Conservation (phyloP, 1,139 yeast species). For the Suhomyces chickasaworum region DNA sequence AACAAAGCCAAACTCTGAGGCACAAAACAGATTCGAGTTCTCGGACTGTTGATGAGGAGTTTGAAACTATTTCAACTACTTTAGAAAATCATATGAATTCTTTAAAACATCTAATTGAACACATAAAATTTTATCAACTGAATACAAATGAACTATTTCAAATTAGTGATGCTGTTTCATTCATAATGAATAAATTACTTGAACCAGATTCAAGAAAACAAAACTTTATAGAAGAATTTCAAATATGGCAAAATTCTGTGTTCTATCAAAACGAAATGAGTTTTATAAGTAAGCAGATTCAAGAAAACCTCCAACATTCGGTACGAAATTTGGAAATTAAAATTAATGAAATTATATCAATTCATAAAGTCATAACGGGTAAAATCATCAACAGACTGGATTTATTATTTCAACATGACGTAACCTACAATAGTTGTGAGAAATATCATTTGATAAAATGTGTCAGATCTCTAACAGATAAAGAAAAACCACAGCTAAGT, state of each 20-base stretch:
- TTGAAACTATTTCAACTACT: slow-evolving; percentile 29
- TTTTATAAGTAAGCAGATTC: slow-evolving; percentile 18
- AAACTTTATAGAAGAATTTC: slow-evolving; percentile 10
- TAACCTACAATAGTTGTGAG: slow-evolving; percentile 29
- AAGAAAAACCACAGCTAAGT: slow-evolving; percentile 33
- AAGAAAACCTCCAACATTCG: slow-evolving; percentile 14
- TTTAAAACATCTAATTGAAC: slow-evolving; percentile 24
- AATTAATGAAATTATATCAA: slow-evolving; percentile 22
- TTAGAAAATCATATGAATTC: slow-evolving; percentile 21
- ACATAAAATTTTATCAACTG: slow-evolving; percentile 19
- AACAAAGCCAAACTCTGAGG: neutral
- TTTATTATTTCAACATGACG: slow-evolving; percentile 41
- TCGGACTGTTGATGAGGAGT: slow-evolving; percentile 42
- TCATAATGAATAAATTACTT: slow-evolving; percentile 13
- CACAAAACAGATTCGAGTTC: slow-evolving; percentile 6
- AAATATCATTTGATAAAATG: slow-evolving; percentile 26
- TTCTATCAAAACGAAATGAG: slow-evolving; percentile 20
- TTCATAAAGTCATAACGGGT: slow-evolving; percentile 28
- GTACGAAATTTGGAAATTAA: slow-evolving; percentile 15
- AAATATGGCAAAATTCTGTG: slow-evolving; percentile 23
- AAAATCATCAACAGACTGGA: slow-evolving; percentile 32
- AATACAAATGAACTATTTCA: slow-evolving; percentile 18
- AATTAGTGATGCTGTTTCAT: slow-evolving; percentile 22
- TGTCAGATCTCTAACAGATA: slow-evolving; percentile 27
- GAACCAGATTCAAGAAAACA: slow-evolving; percentile 7